Conservation (phyloP, 2,329 filamentous ascomycete species). For the Claviceps cyperi region DNA sequence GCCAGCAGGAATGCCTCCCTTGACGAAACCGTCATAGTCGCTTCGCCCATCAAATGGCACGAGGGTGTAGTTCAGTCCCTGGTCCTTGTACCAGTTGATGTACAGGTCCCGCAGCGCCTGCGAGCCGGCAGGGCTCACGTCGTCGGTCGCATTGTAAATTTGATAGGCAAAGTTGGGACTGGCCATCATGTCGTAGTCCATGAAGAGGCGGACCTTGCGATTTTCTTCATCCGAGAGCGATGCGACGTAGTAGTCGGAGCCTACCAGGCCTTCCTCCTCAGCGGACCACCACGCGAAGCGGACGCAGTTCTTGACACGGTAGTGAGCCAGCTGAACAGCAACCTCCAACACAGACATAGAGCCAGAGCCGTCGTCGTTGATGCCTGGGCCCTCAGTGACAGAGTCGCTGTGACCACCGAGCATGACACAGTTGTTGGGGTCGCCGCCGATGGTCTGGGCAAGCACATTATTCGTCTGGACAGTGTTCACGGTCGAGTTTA, state of each 20-base stretch:
- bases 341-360: conserved; percentile 47
- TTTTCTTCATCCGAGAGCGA: conserved; percentile 43
- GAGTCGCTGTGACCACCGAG: conserved; percentile 51
- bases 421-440: conserved; percentile 50
- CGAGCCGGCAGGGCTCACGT: conserved; percentile 54
- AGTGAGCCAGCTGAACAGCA: conserved; percentile 42
- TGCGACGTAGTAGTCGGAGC: conserved; percentile 46
- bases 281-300: conserved; percentile 55
- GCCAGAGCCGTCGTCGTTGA: conserved; percentile 67
- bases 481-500: conserved; percentile 40
- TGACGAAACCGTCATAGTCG: conserved; percentile 68
- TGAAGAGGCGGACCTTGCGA: conserved; percentile 47
- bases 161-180: conserved; percentile 52
- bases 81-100: conserved; percentile 47
- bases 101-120: conserved; percentile 55
- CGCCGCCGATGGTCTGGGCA: conserved; percentile 44
- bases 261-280: conserved; percentile 52
- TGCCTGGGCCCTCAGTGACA: conserved; percentile 50
- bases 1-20: conserved; percentile 56
- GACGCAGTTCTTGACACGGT: conserved; percentile 48
- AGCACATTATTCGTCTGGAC: conserved; percentile 46
- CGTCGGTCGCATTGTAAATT: conserved; percentile 60
- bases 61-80: conserved; percentile 51
- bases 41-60: conserved; percentile 67
- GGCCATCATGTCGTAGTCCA: conserved; percentile 60